A percentile compares a stretch with the other conserved stretches of the same genome.
Evolutionary conservation across 2,329 filamentous ascomycete genomes (phyloP).

Genomic region (Septoria petroselini): DNA sequence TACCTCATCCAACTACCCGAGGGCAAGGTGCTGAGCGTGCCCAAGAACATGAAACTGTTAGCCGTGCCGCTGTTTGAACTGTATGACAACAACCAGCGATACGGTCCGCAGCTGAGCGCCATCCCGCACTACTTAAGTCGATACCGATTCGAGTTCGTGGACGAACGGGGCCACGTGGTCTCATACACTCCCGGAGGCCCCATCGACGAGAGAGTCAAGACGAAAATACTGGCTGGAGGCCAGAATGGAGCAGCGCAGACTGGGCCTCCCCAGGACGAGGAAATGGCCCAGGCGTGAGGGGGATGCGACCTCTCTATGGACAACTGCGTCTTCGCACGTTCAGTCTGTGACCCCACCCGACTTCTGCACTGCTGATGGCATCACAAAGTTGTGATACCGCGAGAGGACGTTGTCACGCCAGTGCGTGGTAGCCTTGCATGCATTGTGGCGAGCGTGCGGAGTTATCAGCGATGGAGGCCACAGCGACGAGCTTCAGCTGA

Average conservation of each 20-base stretch:
- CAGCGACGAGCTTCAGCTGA: too few species aligned
- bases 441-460: too few species aligned
- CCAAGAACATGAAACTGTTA: slow-evolving; percentile 99
- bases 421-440: too few species aligned
- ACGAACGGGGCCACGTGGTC: slow-evolving; percentile 85
- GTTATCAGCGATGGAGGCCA: too few species aligned
- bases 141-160: slow-evolving; percentile 97
- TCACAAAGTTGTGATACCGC: too few species aligned
- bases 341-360: neutral
- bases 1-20: slow-evolving; percentile 94
- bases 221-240: slow-evolving; percentile 35
- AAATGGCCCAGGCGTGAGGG: slow-evolving; percentile 18
- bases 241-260: slow-evolving; percentile 22
- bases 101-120: slow-evolving; percentile 91
- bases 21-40: slow-evolving; percentile 90
- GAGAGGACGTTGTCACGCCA: too few species aligned
- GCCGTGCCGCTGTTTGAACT: slow-evolving; percentile 96
- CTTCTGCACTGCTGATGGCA: too few species aligned
- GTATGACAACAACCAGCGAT: slow-evolving; percentile 93
- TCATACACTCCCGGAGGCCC: slow-evolving; percentile 34
- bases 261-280: slow-evolving; percentile 10
- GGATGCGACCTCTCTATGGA: neutral
- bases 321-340: neutral
- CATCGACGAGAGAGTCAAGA: slow-evolving; percentile 34
- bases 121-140: slow-evolving; percentile 92